Evolutionary conservation across 176 grass and related monocot genomes (phyloP).

Genomic region (Oryza coarctata): DNA sequence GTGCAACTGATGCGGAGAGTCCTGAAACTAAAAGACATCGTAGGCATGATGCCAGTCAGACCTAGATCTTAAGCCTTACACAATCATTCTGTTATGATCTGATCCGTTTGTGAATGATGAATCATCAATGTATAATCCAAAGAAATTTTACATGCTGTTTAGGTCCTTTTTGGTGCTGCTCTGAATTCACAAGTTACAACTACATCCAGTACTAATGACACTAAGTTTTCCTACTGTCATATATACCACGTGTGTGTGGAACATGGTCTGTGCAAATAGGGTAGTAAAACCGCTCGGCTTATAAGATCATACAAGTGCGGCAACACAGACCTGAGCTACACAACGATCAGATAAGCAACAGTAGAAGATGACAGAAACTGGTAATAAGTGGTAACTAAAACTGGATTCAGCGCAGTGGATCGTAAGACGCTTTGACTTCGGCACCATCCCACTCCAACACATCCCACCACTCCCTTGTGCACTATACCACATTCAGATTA

Average conservation of each 20-base stretch:
- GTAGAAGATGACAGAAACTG: neutral
- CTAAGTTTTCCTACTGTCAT: neutral
- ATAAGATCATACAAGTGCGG: slow-evolving; percentile 4
- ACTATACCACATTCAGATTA: slow-evolving; percentile 47
- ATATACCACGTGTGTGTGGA: neutral
- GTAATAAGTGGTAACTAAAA: neutral
- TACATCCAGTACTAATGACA: neutral
- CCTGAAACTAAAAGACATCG: neutral
- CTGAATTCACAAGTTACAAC: neutral
- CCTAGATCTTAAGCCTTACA: neutral
- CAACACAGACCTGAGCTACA: slow-evolving; percentile 27
- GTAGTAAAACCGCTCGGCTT: neutral
- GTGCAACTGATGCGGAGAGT: neutral
- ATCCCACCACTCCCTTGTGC: slow-evolving; percentile 67
- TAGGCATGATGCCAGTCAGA: neutral
- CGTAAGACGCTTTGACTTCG: slow-evolving; percentile 57
- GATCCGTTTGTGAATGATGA: neutral
- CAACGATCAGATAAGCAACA: slow-evolving; percentile 14
- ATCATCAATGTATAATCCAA: neutral
- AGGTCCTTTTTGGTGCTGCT: neutral
- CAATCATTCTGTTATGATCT: neutral
- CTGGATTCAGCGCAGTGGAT: slow-evolving; percentile 29
- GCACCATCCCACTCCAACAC: slow-evolving; percentile 74
- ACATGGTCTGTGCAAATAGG: slow-evolving; percentile 8
- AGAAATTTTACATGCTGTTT: neutral